These are phyloP conservation scores for Pholiota molesta DNA, from an alignment of 768 basidiomycete genomes.

Conservation along the genomic window DNA sequence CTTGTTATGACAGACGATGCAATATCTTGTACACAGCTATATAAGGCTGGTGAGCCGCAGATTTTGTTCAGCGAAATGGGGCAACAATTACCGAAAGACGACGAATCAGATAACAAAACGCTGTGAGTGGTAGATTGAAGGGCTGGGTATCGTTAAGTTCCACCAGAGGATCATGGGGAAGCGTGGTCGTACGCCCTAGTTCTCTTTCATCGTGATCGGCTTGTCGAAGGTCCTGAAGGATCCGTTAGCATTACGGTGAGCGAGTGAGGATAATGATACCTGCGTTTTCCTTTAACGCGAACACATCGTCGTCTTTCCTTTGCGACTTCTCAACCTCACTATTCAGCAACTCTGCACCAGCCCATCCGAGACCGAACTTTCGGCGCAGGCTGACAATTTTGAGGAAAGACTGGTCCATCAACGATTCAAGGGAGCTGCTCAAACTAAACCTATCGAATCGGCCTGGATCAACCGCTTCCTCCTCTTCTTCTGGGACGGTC, in stretches of 20 bases:
- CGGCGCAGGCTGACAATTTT: constrained; percentile 54
- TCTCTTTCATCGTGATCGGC: constrained; percentile 50
- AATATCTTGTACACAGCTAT: constrained; percentile 69
- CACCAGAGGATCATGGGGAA: constrained; percentile 61
- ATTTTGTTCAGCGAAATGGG: not conserved
- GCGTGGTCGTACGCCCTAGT: constrained; percentile 39
- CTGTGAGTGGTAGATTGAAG: constrained; percentile 63
- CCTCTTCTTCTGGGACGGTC: constrained; percentile 32
- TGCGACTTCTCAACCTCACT: constrained; percentile 49
- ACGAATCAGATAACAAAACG: constrained; percentile 67
- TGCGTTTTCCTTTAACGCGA: constrained; percentile 35
- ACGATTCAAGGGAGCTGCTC: constrained; percentile 61
- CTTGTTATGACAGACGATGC: constrained; percentile 74
- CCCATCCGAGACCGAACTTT: constrained; percentile 64
- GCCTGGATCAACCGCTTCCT: constrained; percentile 37
- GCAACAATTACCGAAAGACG: constrained; percentile 54
- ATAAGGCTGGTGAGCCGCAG: not conserved
- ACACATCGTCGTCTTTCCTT: constrained; percentile 40
- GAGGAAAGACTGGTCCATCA: constrained; percentile 60
- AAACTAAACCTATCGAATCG: constrained; percentile 65
- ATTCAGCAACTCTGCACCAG: constrained; percentile 62
- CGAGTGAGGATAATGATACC: constrained; percentile 4
- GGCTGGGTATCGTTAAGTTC: constrained; percentile 32
- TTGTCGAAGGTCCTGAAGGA: constrained; percentile 32
- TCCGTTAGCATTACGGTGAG: not conserved